Evolutionary conservation across 2,329 filamentous ascomycete species (phyloP), one percentile per base, ranked within the genome.

Genomic region (Coleophoma eucalyptorum): DNA sequence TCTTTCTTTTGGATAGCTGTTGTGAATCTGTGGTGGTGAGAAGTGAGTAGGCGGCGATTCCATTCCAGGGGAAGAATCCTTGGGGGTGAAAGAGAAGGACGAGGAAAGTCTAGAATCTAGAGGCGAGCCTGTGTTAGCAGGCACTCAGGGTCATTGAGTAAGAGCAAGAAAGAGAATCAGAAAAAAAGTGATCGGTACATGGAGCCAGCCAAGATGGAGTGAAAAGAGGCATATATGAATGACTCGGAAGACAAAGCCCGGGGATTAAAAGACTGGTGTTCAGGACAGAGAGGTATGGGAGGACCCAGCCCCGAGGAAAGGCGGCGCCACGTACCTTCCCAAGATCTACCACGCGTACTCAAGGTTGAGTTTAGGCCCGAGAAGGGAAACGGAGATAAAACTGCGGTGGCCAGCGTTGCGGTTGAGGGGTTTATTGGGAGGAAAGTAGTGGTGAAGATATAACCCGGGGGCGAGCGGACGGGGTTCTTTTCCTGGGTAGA

Each of bases 381-480:
- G 37, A 43, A 54, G 37, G 49, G 53, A 37, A 54, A 50, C 50
- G 53, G 53, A 49, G 50, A 52, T 51, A 57, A 49, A 41, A 56
- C 45, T 40, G 52, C 40, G 51, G 56, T 50, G 47, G 57, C 58
- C 53, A 62, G 54, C 45, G 49, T 62, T 57, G 56, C 55, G 57
- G 50, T 43, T 57, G 54, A 15, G 15, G 21, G 16, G 32, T 21
- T 21, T 21, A 32, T 10, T 43, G 41, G 18, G 13, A 33, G 18
- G 12, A 33, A 31, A n/a, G 42, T 32, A 33, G n/a, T 45, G 8
- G 18, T 41, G 37, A 51, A 19, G 41, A 33, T 35, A 20, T 37
- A 37, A 34, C 18, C 48, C 15, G n/a, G 16, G 32, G 16, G 34
- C 19, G 20, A 31, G 35, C 33, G 26, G 10, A 26, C 21, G 6